Evolutionary conservation across 257 asterid species (phyloP).

Genomic region (Gentiana straminea): DNA sequence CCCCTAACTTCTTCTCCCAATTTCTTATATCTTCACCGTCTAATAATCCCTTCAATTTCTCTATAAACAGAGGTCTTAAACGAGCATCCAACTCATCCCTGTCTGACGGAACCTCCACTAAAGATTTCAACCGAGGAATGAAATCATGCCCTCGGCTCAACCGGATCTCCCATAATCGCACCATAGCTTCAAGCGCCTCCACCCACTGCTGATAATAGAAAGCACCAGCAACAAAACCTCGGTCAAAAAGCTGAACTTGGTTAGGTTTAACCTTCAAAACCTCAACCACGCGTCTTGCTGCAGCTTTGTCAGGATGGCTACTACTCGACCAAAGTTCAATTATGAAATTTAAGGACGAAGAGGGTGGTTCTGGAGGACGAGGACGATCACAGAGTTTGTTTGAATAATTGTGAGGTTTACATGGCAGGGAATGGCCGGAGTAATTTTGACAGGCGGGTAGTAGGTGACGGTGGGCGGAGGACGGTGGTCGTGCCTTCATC

Average conservation of each 20-base stretch:
- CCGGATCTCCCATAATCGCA: conserved; percentile 50
- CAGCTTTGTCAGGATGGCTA: conserved; percentile 8
- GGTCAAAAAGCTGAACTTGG: conserved; percentile 2
- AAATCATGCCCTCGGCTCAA: conserved; percentile 22
- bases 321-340: conserved; percentile 28
- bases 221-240: conserved; percentile 11
- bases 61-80: conserved; percentile 34
- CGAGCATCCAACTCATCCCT: conserved; percentile 43
- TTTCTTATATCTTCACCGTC: conserved; percentile 35
- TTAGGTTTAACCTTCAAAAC: conserved; percentile 34
- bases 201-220: conserved; percentile 64
- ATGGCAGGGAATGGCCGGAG: background rate
- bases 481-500: no score
- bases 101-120: conserved; percentile 48
- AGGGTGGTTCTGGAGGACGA: conserved; percentile 1
- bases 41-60: conserved; percentile 27
- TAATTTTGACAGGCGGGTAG: background rate
- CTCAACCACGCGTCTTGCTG: conserved; percentile 16
- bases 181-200: conserved; percentile 47
- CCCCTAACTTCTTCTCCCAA: conserved; percentile 32
- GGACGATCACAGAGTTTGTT: conserved; percentile 13
- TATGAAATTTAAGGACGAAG: conserved; percentile 24
- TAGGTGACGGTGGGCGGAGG: no score
- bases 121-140: conserved; percentile 27
- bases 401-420: conserved; percentile 10